Evolutionary conservation across 106 monocot genomes (phyloP).

Genomic region (Gastrodia elata): DNA sequence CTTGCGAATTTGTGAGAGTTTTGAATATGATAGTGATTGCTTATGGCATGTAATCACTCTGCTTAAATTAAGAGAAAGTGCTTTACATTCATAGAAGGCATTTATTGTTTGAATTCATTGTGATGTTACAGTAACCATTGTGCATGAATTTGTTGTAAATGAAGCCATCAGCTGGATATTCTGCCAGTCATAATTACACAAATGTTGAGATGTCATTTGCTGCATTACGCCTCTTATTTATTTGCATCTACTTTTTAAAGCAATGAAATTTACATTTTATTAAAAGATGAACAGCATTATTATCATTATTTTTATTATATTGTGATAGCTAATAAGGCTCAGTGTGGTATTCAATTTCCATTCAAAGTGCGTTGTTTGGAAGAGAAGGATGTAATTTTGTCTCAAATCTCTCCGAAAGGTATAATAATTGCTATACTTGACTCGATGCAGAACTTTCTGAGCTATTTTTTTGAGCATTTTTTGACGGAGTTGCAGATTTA

Average conservation of each 20-base stretch:
- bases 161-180: too few species aligned
- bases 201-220: background rate
- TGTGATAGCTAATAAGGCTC: slow-evolving; percentile 58
- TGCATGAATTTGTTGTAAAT: background rate
- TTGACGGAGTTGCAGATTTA: slow-evolving; percentile 35
- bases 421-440: background rate
- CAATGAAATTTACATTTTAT: background rate
- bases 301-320: too few species aligned
- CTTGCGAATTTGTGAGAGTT: too few species aligned
- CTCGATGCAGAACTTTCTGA: background rate
- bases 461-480: background rate
- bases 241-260: too few species aligned
- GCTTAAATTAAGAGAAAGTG: too few species aligned
- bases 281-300: background rate
- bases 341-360: slow-evolving; percentile 16
- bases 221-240: too few species aligned
- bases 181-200: background rate
- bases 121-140: background rate
- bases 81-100: too few species aligned
- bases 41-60: too few species aligned
- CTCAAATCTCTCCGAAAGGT: slow-evolving; percentile 52
- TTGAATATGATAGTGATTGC: too few species aligned
- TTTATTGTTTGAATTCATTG: too few species aligned
- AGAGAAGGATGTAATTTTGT: slow-evolving; percentile 41
- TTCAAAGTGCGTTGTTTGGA: slow-evolving; percentile 58